Base-by-base conservation (phyloP, 2,329 filamentous ascomycete species). In the Cladosporium sp. region DNA sequence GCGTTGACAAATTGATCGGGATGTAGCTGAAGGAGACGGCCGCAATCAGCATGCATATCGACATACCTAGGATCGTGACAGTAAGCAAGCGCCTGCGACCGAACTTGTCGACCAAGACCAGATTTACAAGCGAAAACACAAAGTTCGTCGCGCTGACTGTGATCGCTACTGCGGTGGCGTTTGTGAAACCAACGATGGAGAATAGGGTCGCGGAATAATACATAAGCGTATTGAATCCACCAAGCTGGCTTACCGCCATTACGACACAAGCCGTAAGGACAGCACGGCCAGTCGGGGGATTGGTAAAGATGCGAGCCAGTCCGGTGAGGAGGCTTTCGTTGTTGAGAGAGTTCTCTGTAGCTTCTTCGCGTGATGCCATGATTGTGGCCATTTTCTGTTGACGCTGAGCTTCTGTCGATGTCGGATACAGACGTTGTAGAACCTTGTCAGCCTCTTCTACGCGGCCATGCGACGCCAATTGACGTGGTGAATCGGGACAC, bases 261-360 rank as follows among this genome's bases (percentile, higher is more conserved):
- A 80, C 64, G n/a, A 76, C 74, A 56, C 78, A 81, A 2, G 76
- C 78, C 40, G 72, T 68, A 37, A 79, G 65, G 13, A 80, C 67
- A 12, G 77, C 77, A 10, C 78, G 73, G 47, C 77, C 70, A 57
- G 78, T 79, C n/a, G 69, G 64, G 0, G 75, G 73, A 13, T 99
- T 97, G 60, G 94, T 94, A 57, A 80, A 77, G 22, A 81, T 74
- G 62, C 78, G 74, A 65, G 77, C 78, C 57, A 78, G 65, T 8
- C 57, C 56, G 9, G 75, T 70, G 62, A 71, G 75, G 67, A 74
- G 75, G 3, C 66, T 62, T 19, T 72, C 73, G 58, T 75, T 77
- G n/a, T 71, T 72, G 10, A 73, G 70, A 55, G 71, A 73, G 9
- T 75, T 65, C 7, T 68, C 62, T 25, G 75, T 74, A 8, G 73